Conservation (phyloP, 108 stramenopile species). For the Skeletonema marinoi region DNA sequence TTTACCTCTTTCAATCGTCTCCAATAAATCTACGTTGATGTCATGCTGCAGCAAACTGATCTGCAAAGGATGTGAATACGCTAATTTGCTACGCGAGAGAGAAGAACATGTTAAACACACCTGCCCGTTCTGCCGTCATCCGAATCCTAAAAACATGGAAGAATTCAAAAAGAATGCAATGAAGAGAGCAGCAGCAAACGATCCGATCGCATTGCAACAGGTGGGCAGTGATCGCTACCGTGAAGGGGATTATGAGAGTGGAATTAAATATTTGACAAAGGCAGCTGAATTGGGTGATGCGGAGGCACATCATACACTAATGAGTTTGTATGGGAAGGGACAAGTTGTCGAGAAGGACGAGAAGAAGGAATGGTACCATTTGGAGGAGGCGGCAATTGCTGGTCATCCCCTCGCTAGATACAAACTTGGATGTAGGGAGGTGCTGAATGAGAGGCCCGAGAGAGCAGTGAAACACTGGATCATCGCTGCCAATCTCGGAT, state of each 20-base stretch:
- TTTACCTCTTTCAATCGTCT: too few relatives aligned
- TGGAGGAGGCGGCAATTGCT: neutral
- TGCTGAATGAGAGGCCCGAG: neutral
- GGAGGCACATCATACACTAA: neutral
- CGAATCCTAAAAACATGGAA: neutral
- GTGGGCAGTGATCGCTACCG: neutral
- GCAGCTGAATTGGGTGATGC: constrained; percentile 3
- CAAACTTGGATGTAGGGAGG: neutral
- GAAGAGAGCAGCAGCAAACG: neutral
- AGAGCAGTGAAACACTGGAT: neutral
- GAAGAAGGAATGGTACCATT: neutral
- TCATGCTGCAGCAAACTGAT: too few relatives aligned
- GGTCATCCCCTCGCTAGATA: neutral
- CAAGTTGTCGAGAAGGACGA: neutral
- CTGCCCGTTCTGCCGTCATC: too few relatives aligned
- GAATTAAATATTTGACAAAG: neutral
- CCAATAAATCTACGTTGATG: too few relatives aligned
- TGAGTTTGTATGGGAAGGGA: neutral
- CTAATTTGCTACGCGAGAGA: too few relatives aligned
- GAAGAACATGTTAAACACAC: too few relatives aligned
- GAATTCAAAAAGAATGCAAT: neutral
- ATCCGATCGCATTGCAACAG: neutral
- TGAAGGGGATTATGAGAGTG: neutral
- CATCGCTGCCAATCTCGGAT: neutral
- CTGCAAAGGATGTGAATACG: too few relatives aligned